A percentile compares a stretch with the other conserved stretches of the same genome.
phyloP scores from a whole-genome alignment of 2,329 filamentous ascomycete species.

The Penicillium expansum region DNA sequence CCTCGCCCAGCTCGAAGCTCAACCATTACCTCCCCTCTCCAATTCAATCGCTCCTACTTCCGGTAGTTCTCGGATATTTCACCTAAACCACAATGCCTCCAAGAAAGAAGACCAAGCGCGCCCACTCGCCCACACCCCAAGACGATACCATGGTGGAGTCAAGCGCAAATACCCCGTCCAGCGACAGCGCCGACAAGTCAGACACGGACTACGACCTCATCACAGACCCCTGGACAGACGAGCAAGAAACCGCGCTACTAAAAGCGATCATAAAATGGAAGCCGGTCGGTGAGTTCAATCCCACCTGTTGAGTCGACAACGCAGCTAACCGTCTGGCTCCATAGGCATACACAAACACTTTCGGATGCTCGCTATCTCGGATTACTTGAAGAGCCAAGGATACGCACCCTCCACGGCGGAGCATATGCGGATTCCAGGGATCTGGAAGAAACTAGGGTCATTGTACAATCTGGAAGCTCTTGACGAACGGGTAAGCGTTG shows the following conservation, averaged over 20 bases:
- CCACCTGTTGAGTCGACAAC: background rate
- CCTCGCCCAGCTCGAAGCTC: slow-evolving; percentile 2
- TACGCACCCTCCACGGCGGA: slow-evolving; percentile 61
- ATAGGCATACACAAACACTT: slow-evolving; percentile 90
- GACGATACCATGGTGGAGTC: slow-evolving; percentile 29
- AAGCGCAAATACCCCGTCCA: slow-evolving; percentile 28
- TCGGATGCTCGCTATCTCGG: slow-evolving; percentile 80
- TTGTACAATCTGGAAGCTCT: slow-evolving; percentile 84
- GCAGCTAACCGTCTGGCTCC: slow-evolving; percentile 3
- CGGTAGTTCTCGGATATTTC: background rate
- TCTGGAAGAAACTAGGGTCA: slow-evolving; percentile 81
- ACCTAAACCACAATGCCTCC: slow-evolving; percentile 37
- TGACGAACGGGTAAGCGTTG: slow-evolving; percentile 71
- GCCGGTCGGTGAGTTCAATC: slow-evolving; percentile 70
- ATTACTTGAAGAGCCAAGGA: slow-evolving; percentile 77
- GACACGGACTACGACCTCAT: slow-evolving; percentile 49
- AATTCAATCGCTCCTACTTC: background rate
- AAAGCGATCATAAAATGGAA: slow-evolving; percentile 94
- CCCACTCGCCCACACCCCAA: slow-evolving; percentile 29
- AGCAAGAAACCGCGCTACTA: slow-evolving; percentile 88
- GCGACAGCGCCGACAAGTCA: slow-evolving; percentile 31
- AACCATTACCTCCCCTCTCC: background rate
- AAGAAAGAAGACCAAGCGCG: slow-evolving; percentile 62
- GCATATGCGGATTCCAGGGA: slow-evolving; percentile 85
- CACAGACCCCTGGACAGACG: slow-evolving; percentile 86